These are phyloP conservation scores for Phytopythium chamaehyphon DNA, from an alignment of 352 stramenopile genomes.

Conservation along the genomic window DNA sequence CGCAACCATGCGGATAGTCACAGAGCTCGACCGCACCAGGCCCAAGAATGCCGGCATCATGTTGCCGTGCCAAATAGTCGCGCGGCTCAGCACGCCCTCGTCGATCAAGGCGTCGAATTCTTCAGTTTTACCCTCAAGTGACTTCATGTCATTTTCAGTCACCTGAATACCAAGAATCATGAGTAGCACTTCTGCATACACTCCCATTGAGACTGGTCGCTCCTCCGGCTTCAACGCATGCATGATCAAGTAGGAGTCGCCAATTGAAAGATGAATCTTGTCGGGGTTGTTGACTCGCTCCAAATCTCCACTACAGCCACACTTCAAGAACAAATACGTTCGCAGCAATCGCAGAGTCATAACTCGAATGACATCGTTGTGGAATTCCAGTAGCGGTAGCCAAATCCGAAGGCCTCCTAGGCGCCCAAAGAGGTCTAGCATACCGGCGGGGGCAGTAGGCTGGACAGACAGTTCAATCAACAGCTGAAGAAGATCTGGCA, in stretches of 20 bases:
- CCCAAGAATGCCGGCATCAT: constrained; percentile 67
- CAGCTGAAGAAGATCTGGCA: constrained; percentile 73
- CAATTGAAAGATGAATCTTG: constrained; percentile 75
- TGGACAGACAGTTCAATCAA: constrained; percentile 77
- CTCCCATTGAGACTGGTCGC: constrained; percentile 66
- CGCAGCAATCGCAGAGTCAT: constrained; percentile 78
- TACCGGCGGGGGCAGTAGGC: constrained; percentile 56
- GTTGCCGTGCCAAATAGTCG: constrained; percentile 61
- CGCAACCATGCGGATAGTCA: constrained; percentile 57
- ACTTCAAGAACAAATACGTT: constrained; percentile 79
- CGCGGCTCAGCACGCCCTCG: constrained; percentile 40
- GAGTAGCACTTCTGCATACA: constrained; percentile 77
- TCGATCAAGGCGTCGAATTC: constrained; percentile 49
- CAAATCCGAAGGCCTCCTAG: constrained; percentile 78
- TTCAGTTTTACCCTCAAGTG: constrained; percentile 40
- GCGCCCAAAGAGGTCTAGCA: constrained; percentile 71
- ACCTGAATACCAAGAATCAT: constrained; percentile 74
- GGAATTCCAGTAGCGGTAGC: constrained; percentile 75
- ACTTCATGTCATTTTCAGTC: constrained; percentile 47
- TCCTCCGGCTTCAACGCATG: constrained; percentile 65
- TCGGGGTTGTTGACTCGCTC: constrained; percentile 62
- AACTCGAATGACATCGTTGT: constrained; percentile 63
- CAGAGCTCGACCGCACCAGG: constrained; percentile 45
- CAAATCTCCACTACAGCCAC: constrained; percentile 52
- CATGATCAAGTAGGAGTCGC: constrained; percentile 80